Base-by-base conservation (phyloP, 1,284 basidiomycete species). In the Melampsora americana region DNA sequence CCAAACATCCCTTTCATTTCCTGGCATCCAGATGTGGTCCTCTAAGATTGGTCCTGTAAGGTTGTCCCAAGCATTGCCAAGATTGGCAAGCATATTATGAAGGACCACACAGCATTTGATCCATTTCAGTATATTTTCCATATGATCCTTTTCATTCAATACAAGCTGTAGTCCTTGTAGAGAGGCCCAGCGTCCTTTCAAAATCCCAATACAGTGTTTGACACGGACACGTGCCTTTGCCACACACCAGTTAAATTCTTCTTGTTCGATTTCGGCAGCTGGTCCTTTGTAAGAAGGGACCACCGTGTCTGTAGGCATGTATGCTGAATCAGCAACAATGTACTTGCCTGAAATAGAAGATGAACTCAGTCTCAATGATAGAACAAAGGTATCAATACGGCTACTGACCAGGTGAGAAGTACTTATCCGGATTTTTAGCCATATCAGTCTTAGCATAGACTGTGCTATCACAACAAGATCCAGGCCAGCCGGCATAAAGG, bases 271-370 rank as follows among this genome's bases (percentile, higher is more conserved):
- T n/a, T 71, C 35, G 44, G 69, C 23, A 7, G 69, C 59, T 9
- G 69, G 69, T 18, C 59, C 18, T 39, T 71, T 71, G 42, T 42
- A 71, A 20, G 60, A 59, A 14, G 69, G 69, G 6, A 71, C 62
- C 1, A 44, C 32, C 6, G 23, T 62, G 35, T 60, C 30, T 16
- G 56, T n/a, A 28, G 62, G 30, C 2, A 14, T 30, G 35, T 71
- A 71, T 11, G 69, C 69, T 16, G 60, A 64, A 42, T 64, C 69
- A 5, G 69, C 60, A 12, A 71, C 20, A 6, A 71, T 18, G 35
- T 71, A 71, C n/a, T 71, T 39, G 4, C 69, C 69, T 69, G n/a
- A 30, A 69, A 32, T 46, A 20, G 30, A 12, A 26, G 26, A 18
- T 46, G 2, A 2, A 68, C n/a, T 28, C 50, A 26, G 39, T 32